These are phyloP conservation scores for Magnaporthiopsis rhizophila DNA, from an alignment of 2,329 filamentous ascomycete genomes.

Conservation along the genomic window DNA sequence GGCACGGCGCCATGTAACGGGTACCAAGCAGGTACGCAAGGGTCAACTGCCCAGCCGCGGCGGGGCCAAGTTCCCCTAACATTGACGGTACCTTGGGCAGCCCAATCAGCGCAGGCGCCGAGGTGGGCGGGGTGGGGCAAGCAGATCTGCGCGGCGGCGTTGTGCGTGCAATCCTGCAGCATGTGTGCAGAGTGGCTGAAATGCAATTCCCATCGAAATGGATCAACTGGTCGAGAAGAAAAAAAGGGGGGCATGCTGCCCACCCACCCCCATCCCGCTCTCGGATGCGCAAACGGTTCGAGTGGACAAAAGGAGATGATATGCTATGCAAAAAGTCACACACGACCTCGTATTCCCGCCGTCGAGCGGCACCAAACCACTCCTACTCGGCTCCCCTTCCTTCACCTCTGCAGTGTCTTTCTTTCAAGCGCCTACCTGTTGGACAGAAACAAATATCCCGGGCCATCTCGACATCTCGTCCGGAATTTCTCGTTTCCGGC, in stretches of 20 bases:
- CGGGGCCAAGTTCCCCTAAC: background rate
- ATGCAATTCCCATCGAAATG: background rate
- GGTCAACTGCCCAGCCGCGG: background rate
- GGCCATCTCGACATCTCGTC: background rate
- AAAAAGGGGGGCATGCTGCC: background rate
- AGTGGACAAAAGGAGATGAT: background rate
- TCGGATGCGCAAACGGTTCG: background rate
- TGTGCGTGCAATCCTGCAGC: background rate
- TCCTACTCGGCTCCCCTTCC: background rate
- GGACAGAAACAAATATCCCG: background rate
- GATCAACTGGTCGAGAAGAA: background rate
- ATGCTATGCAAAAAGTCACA: background rate
- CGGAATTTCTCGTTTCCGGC: background rate
- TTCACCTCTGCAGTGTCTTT: too few relatives aligned
- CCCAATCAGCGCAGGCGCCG: background rate
- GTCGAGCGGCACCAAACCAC: background rate
- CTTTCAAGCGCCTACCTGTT: too few relatives aligned
- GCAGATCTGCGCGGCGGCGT: background rate
- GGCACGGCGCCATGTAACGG: background rate
- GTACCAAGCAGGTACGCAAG: background rate
- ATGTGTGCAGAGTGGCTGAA: background rate
- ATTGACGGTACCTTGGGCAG: background rate
- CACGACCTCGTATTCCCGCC: background rate
- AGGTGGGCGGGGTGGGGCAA: background rate
- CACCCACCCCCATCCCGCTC: background rate